Evolutionary conservation across 257 asterid species (phyloP), one percentile per base, ranked within the genome.

Genomic region (Gardenia jasminoides): DNA sequence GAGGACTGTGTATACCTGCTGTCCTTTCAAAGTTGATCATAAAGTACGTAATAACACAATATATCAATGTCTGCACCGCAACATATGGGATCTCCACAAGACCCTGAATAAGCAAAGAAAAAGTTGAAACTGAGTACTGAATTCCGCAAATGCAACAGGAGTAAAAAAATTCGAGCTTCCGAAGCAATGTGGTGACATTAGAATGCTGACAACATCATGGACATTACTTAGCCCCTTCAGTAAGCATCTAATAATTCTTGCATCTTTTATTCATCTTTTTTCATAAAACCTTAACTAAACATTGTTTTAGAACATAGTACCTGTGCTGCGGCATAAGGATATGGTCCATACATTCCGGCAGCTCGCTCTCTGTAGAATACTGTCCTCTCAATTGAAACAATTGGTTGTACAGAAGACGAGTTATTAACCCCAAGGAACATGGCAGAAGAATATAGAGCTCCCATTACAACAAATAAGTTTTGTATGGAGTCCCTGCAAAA

Each of bases 361-460:
- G 98, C 98, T 80, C 85, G 88, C 84, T 94, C 98, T 80, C 98
- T 82, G 81, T 94, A 94, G 93, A 93, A 93, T 79, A 94, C 98
- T 58, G 94, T 94, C 80, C 98, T 88, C 87, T 91, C 97, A 75
- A 89, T 90, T 75, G 97, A 84, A 80, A 92, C 82, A 64, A 94
- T 78, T 46, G 98, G 98, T 82, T 94, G 98, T 62, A 94, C 98
- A 52, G 97, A 93, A 24, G 98, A 90, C 59, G 96, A 83, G 84
- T 92, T 93, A 79, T 92, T 93, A 76, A 93, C 90, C 80, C 98
- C 98, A 71, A 93, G 95, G 86, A 93, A 93, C 81, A 93, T 46
- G 76, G 81, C 88, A 26, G 98, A 73, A 82, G 96, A 62, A 83
- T 92, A 93, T 47, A 93, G 88, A 5, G 98, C 93, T 79, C 98